Evolutionary conservation across 805 yeast species (phyloP).

Genomic region (Wickerhamomyces rabaulensis): DNA sequence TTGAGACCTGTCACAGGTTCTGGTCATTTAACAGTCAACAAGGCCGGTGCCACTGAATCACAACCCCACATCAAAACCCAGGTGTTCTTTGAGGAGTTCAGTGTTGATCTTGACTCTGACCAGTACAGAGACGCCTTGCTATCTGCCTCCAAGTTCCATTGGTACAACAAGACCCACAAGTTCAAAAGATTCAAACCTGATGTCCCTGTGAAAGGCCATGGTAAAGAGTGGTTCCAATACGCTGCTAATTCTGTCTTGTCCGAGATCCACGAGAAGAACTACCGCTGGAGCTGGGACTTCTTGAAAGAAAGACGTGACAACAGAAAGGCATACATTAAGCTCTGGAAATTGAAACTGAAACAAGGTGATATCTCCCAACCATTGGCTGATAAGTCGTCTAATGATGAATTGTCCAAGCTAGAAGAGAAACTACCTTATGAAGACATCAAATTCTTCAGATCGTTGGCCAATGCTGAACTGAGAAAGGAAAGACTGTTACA

Average conservation of each 20-base stretch:
- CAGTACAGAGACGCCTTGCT: conserved; percentile 81
- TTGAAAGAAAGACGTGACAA: conserved; percentile 68
- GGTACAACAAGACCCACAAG: conserved; percentile 71
- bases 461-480: conserved; percentile 65
- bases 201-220: conserved; percentile 47
- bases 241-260: conserved; percentile 70
- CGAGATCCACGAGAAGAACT: conserved; percentile 77
- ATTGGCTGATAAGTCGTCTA: conserved; percentile 31
- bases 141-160: conserved; percentile 76
- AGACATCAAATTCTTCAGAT: conserved; percentile 80
- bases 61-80: conserved; percentile 70
- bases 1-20: conserved; percentile 85
- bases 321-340: conserved; percentile 55
- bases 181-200: conserved; percentile 69
- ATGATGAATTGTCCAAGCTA: conserved; percentile 39
- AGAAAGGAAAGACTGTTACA: conserved; percentile 44
- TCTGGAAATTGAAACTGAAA: conserved; percentile 61
- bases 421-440: conserved; percentile 64
- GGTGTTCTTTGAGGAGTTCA: conserved; percentile 80
- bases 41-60: conserved; percentile 63
- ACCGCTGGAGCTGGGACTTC: conserved; percentile 86
- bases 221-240: conserved; percentile 77
- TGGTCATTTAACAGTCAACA: conserved; percentile 79
- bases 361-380: conserved; percentile 26
- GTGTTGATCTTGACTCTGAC: conserved; percentile 76